Evolutionary conservation across 257 asterid genomes (phyloP), one percentile per base, ranked within the genome.

Genomic region (Fraxinus pennsylvanica): DNA sequence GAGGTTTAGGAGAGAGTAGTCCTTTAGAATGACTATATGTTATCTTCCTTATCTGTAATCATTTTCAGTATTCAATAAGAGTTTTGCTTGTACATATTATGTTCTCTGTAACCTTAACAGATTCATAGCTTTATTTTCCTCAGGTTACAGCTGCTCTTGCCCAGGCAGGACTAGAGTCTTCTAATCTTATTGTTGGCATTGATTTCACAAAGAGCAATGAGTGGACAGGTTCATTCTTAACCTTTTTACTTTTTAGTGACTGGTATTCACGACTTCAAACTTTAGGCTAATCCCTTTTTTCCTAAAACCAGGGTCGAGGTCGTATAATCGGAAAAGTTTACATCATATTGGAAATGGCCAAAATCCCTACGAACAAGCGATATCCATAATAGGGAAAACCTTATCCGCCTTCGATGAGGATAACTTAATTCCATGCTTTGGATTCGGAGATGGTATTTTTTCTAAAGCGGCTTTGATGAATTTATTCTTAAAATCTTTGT

Each of bases 151-250:
- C 81, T 29, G 91, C 91, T 32, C 86, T 86, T 13, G 77, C 88
- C 1, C 75, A 85, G 78, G 78, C 90, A 7, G 91, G 91, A 36
- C 76, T 88, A 15, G 91, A 88, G 74, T 88, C 91, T 25, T 88
- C 90, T 5, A 88, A 88, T 61, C 87, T 88, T 3, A 88, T 88
- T 36, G 88, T 88, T 41, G 91, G 91, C 33, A 86, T 88, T 38
- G 91, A 88, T 80, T 88, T 86, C 47, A 88, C 91, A 45, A 88
- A 84, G 88, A 88, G 91, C 87, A 88, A 88, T 74, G 91, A 86
- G 43, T 84, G 90, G 91, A 86, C 91, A 73, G 90, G 90, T 86
- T 84, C 54, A n/a, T 30, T 43, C 63, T 68, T 21, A 41, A 30
- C 70, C 50, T 50, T 27, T 32, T 32, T 32, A 32, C 35, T 32